Evolutionary conservation across 768 basidiomycete species (phyloP), one percentile per base, ranked within the genome.

Genomic region (Mrakia hoshinonis): DNA sequence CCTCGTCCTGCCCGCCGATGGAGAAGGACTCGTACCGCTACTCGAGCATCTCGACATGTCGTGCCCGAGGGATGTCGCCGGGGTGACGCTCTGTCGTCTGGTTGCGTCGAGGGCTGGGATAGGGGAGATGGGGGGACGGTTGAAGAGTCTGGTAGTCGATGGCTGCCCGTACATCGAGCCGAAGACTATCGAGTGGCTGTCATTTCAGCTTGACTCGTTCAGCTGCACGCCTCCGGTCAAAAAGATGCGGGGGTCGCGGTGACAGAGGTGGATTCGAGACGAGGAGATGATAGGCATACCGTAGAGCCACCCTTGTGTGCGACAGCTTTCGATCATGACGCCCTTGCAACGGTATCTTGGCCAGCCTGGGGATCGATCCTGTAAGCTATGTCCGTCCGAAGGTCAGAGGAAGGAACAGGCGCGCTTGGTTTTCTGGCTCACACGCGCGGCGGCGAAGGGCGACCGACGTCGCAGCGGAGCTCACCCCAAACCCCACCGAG

Each of bases 1-100:
- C 15, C n/a, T 67, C n/a, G 51, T 67, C 13, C 48, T 67, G 15
- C 10, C 20, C 15, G 7, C 18, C 22, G 52, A 67, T 0, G 36
- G 31, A 31, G 46, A 67, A 20, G 47, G 52, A 1, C n/a, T 13
- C 9, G 18, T 24, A 9, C 48, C 52, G 7, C 20, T 39, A 11
- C 49, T 67, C 3, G 38, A 67, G 18, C 47, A 49, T 34, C 66
- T 67, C 48, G 51, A 67, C 24, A 31, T 67, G 66, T 63, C 62
- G 4, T 47, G 43, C 62, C 26, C 36, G 38, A 24, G 13, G 62
- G 34, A 63, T 24, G 36, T 63, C 31, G 43, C 62, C n/a, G 62
- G 62, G 3, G 62, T 31, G 3, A 31, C 62, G 26, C 26, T 55
- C 13, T 55, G 54, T 7, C 29, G 54, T 12, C 29, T 55, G 54